These are phyloP conservation scores for Orbilia quercus DNA, from an alignment of 2,329 filamentous ascomycete genomes.

Conservation along the genomic window DNA sequence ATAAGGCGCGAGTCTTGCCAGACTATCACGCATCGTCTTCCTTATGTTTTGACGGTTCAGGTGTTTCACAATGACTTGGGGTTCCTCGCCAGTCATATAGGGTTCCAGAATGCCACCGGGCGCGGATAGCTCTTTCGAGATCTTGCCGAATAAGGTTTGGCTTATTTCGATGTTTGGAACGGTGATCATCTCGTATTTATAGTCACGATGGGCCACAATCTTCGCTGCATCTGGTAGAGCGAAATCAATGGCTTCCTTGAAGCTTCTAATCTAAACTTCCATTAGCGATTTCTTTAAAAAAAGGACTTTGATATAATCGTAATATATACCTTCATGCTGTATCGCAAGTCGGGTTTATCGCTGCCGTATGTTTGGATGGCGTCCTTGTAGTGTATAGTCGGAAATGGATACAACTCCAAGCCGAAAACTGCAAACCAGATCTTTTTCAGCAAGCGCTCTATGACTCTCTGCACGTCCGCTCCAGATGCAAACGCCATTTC, in stretches of 20 bases:
- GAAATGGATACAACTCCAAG: constrained; percentile 67
- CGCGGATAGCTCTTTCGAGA: background rate
- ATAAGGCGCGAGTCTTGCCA: constrained; percentile 8
- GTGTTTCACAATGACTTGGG: background rate
- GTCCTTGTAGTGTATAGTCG: constrained; percentile 75
- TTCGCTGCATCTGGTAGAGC: background rate
- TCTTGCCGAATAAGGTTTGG: background rate
- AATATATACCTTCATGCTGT: constrained; percentile 5
- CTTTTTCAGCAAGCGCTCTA: constrained; percentile 68
- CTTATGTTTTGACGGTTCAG: background rate
- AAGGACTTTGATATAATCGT: background rate
- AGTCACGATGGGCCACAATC: constrained; percentile 1
- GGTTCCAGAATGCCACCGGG: background rate
- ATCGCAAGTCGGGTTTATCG: constrained; percentile 89
- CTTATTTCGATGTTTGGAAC: background rate
- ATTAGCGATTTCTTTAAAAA: background rate
- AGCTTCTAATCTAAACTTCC: constrained; percentile 10
- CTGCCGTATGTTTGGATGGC: constrained; percentile 84
- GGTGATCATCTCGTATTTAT: constrained; percentile 28
- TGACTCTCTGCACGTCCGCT: constrained; percentile 73
- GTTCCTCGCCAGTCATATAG: constrained; percentile 8
- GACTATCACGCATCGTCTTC: background rate
- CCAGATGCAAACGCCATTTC: constrained; percentile 89
- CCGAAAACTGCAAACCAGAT: constrained; percentile 69
- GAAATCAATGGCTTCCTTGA: constrained; percentile 12